Evolutionary conservation across 768 basidiomycete species (phyloP), one percentile per base, ranked within the genome.

Genomic region (Sporobolomyces roseus): DNA sequence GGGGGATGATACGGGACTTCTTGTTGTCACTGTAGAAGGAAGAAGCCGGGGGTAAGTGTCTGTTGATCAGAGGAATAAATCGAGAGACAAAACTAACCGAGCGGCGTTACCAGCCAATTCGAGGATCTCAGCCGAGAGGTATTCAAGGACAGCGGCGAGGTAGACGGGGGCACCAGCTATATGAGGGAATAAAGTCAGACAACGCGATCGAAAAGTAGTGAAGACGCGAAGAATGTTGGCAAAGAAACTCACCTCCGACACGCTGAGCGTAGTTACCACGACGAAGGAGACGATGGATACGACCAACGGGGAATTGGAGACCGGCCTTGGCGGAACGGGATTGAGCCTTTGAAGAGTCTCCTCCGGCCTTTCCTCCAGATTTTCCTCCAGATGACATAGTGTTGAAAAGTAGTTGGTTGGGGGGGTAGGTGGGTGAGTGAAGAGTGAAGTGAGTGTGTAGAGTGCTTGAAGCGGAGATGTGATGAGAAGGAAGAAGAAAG

Each of bases 11-110:
- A 80, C 88, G 85, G 70, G 84, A 83, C 82, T 88, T 89, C 81
- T 88, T 88, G 82, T 89, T 86, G 77, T 90, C 88, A 68, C 86
- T 91, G 89, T 25, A 87, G 84, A 53, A 88, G 87, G 89, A 89
- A 74, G 88, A 50, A 3, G 90, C 88, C 87, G 88, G 84, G 88
- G 89, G 41, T 86, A 85, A 4, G 36, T 16, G 21, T 7, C 35
- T 38, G 6, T 16, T 56, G 7, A 8, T 75, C 85, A 86, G 45
- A 30, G 16, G 16, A 29, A 58, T 3, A 29, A 17, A n/a, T 43
- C 23, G 10, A 35, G 32, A 16, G 48, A 35, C 17, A 10, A 7
- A 21, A 61, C 45, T 25, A 13, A 68, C 83, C 86, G 84, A 55
- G 89, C 88, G 51, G 74, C 81, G 80, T 81, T 81, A 75, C 90